Percentiles rank a stretch among this genome's conserved stretches.
Evolutionary conservation across 805 yeast species (phyloP).

Genomic region (Cyberlindnera nakhonratchasimensis): DNA sequence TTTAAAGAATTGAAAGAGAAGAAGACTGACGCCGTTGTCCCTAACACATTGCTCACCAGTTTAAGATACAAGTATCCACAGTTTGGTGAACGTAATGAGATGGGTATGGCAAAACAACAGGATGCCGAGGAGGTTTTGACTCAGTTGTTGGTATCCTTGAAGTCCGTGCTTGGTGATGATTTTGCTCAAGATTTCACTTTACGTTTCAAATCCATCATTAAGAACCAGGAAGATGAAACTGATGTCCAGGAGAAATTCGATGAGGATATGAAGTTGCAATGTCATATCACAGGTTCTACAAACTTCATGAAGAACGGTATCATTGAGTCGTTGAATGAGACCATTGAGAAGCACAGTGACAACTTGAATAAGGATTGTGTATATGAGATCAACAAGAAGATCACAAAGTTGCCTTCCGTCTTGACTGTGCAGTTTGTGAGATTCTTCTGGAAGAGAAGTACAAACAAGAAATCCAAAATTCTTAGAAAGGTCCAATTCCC

Average conservation of each 20-base stretch:
- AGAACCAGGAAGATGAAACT: slow-evolving; percentile 53
- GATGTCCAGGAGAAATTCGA: slow-evolving; percentile 52
- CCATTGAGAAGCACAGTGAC: slow-evolving; percentile 74
- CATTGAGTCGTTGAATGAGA: slow-evolving; percentile 67
- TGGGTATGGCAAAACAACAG: slow-evolving; percentile 85
- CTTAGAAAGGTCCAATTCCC: slow-evolving; percentile 94
- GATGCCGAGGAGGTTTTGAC: slow-evolving; percentile 97
- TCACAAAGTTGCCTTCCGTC: slow-evolving; percentile 80
- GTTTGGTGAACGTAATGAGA: slow-evolving; percentile 72
- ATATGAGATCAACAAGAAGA: slow-evolving; percentile 55
- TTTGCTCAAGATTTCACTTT: slow-evolving; percentile 60
- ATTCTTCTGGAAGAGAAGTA: slow-evolving; percentile 93
- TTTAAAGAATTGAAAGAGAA: slow-evolving; percentile 40
- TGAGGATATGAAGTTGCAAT: slow-evolving; percentile 68
- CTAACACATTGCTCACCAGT: slow-evolving; percentile 60
- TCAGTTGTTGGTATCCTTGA: slow-evolving; percentile 58
- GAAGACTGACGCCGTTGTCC: slow-evolving; percentile 52
- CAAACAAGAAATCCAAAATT: slow-evolving; percentile 87
- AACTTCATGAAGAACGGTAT: slow-evolving; percentile 89
- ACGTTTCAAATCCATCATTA: slow-evolving; percentile 57
- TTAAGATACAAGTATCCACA: slow-evolving; percentile 78
- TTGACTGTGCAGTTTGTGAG: slow-evolving; percentile 90
- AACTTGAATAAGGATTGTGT: slow-evolving; percentile 65
- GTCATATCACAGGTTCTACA: slow-evolving; percentile 83
- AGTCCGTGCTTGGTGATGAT: slow-evolving; percentile 44